Conservation (phyloP, 179 eudicot genomes). For the Nepenthes alata region DNA sequence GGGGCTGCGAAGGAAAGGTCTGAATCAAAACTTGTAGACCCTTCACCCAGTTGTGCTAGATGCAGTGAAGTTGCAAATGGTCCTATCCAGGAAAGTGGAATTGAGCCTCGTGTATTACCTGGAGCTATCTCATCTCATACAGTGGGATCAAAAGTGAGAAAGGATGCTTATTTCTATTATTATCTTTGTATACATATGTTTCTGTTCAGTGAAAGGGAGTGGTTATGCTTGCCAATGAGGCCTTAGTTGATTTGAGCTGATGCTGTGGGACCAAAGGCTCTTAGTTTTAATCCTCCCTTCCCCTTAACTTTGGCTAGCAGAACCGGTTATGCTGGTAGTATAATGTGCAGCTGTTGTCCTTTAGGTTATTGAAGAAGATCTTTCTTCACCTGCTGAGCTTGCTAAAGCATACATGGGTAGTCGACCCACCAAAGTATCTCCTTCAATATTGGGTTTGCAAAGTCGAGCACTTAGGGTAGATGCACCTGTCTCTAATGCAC, state of each 20-base stretch:
- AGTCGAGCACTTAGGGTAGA: conserved; percentile 33
- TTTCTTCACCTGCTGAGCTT: conserved; percentile 84
- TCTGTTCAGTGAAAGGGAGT: not conserved
- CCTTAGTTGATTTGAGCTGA: too few species aligned
- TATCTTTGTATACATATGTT: not conserved
- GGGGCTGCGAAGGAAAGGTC: conserved; percentile 20
- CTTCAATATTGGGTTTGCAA: conserved; percentile 33
- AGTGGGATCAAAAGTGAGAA: conserved; percentile 34
- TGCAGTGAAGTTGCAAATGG: conserved; percentile 10
- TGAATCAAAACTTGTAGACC: conserved; percentile 17
- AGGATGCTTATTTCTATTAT: not conserved
- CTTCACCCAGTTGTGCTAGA: conserved; percentile 20
- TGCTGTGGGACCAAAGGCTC: too few species aligned
- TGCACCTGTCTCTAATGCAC: conserved; percentile 14
- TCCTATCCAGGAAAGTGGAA: conserved; percentile 18
- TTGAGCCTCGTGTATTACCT: conserved; percentile 13
- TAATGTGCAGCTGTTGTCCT: not conserved
- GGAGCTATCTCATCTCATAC: conserved; percentile 31
- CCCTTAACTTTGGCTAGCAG: not conserved
- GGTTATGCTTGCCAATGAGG: not conserved
- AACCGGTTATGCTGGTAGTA: not conserved
- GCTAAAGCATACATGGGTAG: conserved; percentile 96
- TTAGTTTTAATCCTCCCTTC: too few species aligned
- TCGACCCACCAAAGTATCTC: conserved; percentile 44
- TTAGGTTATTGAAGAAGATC: conserved; percentile 55